phyloP scores from a whole-genome alignment of 108 stramenopile species.

The Discostella pseudostelligera region DNA sequence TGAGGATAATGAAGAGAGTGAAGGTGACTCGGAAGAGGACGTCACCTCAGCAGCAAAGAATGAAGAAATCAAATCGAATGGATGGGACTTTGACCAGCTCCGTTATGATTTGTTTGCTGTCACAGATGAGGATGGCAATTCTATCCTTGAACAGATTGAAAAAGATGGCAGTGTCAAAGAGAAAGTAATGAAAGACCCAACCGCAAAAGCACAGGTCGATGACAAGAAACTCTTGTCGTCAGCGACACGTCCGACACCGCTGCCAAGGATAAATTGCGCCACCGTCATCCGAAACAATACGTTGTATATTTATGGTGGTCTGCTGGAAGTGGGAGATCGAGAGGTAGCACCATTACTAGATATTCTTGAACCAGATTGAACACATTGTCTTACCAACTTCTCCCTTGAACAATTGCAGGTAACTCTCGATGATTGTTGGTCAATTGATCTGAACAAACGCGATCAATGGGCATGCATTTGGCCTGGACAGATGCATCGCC shows the following conservation, averaged over 20 bases:
- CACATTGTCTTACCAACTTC: neutral
- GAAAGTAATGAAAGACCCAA: conserved; percentile 32
- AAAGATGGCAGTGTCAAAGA: conserved; percentile 28
- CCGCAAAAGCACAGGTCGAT: conserved; percentile 66
- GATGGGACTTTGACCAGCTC: conserved; percentile 82
- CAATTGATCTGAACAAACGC: conserved; percentile 79
- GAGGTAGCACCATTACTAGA: conserved; percentile 30
- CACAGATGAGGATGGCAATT: conserved; percentile 85
- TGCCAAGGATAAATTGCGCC: conserved; percentile 79
- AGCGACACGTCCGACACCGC: conserved; percentile 67
- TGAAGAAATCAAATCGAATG: conserved; percentile 46
- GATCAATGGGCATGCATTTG: conserved; percentile 85
- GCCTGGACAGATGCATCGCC: conserved; percentile 84
- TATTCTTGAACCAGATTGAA: neutral
- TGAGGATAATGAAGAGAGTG: no score
- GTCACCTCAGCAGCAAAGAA: conserved; percentile 3
- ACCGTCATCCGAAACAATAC: conserved; percentile 52
- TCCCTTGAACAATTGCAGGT: no score
- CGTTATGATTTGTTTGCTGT: conserved; percentile 89
- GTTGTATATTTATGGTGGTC: conserved; percentile 75
- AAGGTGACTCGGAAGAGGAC: conserved; percentile 1
- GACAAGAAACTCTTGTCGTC: conserved; percentile 61
- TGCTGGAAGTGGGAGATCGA: conserved; percentile 89
- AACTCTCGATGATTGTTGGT: conserved; percentile 89
- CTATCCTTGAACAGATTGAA: conserved; percentile 83